These are phyloP conservation scores for Alnus glutinosa DNA, from an alignment of 306 rosid species.

Conservation along the genomic window DNA sequence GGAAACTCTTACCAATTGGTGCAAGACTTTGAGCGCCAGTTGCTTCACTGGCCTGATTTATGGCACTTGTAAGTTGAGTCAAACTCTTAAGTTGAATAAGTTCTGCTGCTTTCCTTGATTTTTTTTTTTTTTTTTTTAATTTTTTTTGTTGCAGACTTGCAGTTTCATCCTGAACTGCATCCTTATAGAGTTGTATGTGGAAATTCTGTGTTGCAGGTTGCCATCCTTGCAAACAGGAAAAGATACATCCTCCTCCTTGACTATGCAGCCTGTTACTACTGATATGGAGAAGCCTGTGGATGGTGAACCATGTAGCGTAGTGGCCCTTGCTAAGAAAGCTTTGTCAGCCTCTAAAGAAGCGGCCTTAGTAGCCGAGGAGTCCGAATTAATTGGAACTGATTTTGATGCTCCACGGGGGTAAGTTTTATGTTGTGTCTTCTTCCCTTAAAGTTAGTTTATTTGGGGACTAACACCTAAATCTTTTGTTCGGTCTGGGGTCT, in stretches of 20 bases:
- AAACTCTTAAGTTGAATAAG: slow-evolving; percentile 16
- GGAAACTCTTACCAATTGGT: slow-evolving; percentile 39
- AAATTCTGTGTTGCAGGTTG: slow-evolving; percentile 48
- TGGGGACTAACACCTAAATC: slow-evolving; percentile 34
- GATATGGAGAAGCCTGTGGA: slow-evolving; percentile 35
- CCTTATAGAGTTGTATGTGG: slow-evolving; percentile 17
- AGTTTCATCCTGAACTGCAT: slow-evolving; percentile 19
- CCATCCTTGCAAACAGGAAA: slow-evolving; percentile 42
- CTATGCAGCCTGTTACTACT: slow-evolving; percentile 24
- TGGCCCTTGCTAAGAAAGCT: slow-evolving; percentile 73
- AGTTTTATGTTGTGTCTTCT: slow-evolving; percentile 34
- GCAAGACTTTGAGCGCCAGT: slow-evolving; percentile 53
- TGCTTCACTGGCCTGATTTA: slow-evolving; percentile 59
- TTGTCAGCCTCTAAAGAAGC: slow-evolving; percentile 77
- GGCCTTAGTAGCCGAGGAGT: slow-evolving; percentile 49
- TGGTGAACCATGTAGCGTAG: slow-evolving; percentile 35
- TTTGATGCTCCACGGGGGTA: slow-evolving; percentile 53
- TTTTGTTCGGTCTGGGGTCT: slow-evolving; percentile 34
- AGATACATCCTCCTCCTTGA: slow-evolving; percentile 27
- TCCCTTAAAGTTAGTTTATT: slow-evolving; percentile 21
- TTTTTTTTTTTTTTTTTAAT: not conserved
- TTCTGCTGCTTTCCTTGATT: slow-evolving; percentile 10
- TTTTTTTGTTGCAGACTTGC: not conserved
- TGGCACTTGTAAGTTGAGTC: slow-evolving; percentile 59
- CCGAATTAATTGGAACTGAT: slow-evolving; percentile 36